These are phyloP conservation scores for Pseudopithomyces chartarum DNA, from an alignment of 2,329 filamentous ascomycete genomes.

Conservation along the genomic window DNA sequence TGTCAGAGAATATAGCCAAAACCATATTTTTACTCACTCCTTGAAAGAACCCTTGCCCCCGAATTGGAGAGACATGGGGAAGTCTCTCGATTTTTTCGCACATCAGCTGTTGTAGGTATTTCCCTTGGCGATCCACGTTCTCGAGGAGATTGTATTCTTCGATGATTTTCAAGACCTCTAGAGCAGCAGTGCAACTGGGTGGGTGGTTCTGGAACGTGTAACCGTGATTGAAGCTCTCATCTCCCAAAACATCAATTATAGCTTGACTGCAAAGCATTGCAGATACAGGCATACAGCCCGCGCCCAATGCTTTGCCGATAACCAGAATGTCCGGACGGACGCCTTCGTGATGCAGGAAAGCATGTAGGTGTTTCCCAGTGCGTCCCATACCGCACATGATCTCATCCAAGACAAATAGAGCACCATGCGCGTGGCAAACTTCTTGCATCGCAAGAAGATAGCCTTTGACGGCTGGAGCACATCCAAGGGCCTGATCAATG, in stretches of 20 bases:
- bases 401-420: conserved; percentile 79
- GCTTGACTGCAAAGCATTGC: conserved; percentile 61
- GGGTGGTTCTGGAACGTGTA: conserved; percentile 70
- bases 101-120: conserved; percentile 52
- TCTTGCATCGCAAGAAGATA: conserved; percentile 72
- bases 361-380: conserved; percentile 60
- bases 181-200: conserved; percentile 62
- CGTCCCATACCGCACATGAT: conserved; percentile 73
- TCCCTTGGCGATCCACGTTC: conserved; percentile 63
- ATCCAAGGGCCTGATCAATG: conserved; percentile 64
- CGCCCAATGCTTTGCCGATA: conserved; percentile 69
- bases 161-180: conserved; percentile 67
- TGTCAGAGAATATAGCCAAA: conserved; percentile 8
- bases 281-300: conserved; percentile 66
- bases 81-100: conserved; percentile 50
- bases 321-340: conserved; percentile 69
- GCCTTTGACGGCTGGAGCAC: conserved; percentile 67
- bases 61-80: conserved; percentile 63
- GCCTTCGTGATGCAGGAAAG: conserved; percentile 63
- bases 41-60: conserved; percentile 65
- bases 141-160: conserved; percentile 61
- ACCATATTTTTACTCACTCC: conserved; percentile 51
- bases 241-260: conserved; percentile 55
- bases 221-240: conserved; percentile 61
- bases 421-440: conserved; percentile 73